Conservation (phyloP, 768 basidiomycete genomes). For the Agaricus subrufescens region DNA sequence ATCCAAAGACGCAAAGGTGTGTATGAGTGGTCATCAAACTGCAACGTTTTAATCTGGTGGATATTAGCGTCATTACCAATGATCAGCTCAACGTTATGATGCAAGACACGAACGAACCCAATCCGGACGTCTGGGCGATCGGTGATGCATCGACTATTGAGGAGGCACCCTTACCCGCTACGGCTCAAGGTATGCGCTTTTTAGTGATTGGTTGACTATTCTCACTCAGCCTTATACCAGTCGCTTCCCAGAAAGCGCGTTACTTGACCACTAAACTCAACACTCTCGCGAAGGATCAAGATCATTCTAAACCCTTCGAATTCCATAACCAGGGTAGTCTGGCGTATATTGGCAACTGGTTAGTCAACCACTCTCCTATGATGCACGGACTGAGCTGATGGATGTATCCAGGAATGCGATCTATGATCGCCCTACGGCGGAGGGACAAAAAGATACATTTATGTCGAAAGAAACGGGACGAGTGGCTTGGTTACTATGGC, state of each 20-base stretch:
- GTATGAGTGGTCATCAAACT: constrained; percentile 3
- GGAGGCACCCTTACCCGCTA: constrained; percentile 64
- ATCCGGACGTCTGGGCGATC: constrained; percentile 75
- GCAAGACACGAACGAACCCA: constrained; percentile 40
- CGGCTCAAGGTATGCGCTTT: constrained; percentile 63
- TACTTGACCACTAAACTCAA: constrained; percentile 68
- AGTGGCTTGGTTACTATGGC: constrained; percentile 76
- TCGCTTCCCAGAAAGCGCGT: constrained; percentile 73
- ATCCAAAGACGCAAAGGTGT: constrained; percentile 53
- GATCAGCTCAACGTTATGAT: constrained; percentile 58
- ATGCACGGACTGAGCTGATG: constrained; percentile 1
- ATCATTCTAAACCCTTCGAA: constrained; percentile 48
- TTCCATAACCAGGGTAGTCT: constrained; percentile 73
- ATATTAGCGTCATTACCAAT: constrained; percentile 37
- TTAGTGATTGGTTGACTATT: constrained; percentile 3
- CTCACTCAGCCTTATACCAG: constrained; percentile 26
- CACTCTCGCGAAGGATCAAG: constrained; percentile 46
- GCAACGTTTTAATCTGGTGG: background rate
- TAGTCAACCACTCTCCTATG: constrained; percentile 16
- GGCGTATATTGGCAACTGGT: constrained; percentile 80
- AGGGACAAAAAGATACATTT: constrained; percentile 32
- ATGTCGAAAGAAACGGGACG: constrained; percentile 61
- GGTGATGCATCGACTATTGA: constrained; percentile 71
- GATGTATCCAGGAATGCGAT: constrained; percentile 60
- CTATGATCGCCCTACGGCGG: constrained; percentile 55